Evolutionary conservation across 2,329 filamentous ascomycete genomes (phyloP).

Genomic region (Penicillium sp.): DNA sequence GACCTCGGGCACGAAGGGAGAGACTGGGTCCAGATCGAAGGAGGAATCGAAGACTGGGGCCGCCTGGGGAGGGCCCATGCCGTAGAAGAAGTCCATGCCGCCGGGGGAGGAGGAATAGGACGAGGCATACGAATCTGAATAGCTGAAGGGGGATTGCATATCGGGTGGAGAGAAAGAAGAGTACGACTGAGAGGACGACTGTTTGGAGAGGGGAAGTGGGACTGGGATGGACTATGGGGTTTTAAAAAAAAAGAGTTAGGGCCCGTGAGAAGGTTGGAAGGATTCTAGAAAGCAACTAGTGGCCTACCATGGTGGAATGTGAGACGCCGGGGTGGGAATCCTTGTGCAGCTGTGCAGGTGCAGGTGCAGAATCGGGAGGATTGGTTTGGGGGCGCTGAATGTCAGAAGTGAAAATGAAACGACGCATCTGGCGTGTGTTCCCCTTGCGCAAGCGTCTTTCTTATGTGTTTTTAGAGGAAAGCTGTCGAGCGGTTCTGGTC

Average conservation of each 20-base stretch:
- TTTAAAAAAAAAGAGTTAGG: constrained; percentile 16
- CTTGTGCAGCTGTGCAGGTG: constrained; percentile 9
- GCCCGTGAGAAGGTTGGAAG: constrained; percentile 2
- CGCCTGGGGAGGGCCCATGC: constrained; percentile 9
- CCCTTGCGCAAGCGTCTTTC: constrained; percentile 7
- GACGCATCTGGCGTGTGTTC: neutral
- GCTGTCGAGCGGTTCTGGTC: neutral
- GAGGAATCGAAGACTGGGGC: constrained; percentile 25
- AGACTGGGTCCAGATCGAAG: constrained; percentile 21
- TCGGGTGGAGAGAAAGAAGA: constrained; percentile 11
- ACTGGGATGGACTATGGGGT: constrained; percentile 20
- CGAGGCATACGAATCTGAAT: constrained; percentile 18
- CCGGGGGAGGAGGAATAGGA: constrained; percentile 28
- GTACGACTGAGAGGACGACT: constrained; percentile 6
- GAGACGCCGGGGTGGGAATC: constrained; percentile 24
- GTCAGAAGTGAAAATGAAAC: neutral
- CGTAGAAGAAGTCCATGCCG: constrained; percentile 31
- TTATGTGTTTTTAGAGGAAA: constrained; percentile 1
- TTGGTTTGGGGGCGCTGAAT: neutral
- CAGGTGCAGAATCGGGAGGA: neutral
- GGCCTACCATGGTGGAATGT: constrained; percentile 21
- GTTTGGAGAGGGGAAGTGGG: constrained; percentile 7
- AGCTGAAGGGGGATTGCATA: constrained; percentile 28
- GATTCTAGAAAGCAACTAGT: constrained; percentile 15
- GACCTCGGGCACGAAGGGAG: constrained; percentile 23